Conservation (phyloP, 2,329 filamentous ascomycete genomes). For the Metarhizium brunneum region DNA sequence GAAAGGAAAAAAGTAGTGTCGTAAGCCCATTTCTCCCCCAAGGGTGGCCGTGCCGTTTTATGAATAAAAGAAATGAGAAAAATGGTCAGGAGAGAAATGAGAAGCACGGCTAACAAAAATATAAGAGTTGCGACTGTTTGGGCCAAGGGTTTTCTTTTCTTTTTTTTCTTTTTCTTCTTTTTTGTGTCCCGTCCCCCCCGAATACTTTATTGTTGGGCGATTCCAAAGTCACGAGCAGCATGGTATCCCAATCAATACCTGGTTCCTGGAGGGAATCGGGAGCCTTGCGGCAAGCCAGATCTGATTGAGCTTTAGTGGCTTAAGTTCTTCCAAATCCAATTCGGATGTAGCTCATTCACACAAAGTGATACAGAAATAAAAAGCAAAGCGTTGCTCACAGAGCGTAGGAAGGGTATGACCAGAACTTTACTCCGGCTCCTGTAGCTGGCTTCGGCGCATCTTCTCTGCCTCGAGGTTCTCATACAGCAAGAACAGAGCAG, state of each 20-base stretch:
- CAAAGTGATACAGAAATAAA: conserved; percentile 16
- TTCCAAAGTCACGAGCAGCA: not conserved
- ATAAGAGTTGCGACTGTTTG: conserved; percentile 11
- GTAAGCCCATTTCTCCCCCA: not conserved
- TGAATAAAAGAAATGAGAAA: conserved; percentile 2
- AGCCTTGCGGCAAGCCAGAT: conserved; percentile 58
- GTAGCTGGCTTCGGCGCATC: conserved; percentile 85
- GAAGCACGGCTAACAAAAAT: conserved; percentile 14
- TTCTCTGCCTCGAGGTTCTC: conserved; percentile 99
- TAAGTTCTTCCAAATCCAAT: conserved; percentile 38
- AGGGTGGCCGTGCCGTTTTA: conserved; percentile 4
- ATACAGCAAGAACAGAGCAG: conserved; percentile 89
- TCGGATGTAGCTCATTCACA: conserved; percentile 28
- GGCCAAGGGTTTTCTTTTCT: conserved; percentile 2
- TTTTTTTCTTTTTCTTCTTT: not conserved
- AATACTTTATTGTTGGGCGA: not conserved
- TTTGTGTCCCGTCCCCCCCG: not conserved
- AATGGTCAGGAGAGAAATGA: conserved; percentile 13
- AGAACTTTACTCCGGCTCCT: conserved; percentile 38
- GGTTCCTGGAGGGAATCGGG: conserved; percentile 34
- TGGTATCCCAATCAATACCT: conserved; percentile 20
- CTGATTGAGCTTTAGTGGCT: conserved; percentile 38
- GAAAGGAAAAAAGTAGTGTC: not conserved
- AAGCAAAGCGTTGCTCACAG: conserved; percentile 20
- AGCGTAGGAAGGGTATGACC: conserved; percentile 4